These are phyloP conservation scores for Cutaneotrichosporon daszewskae DNA, from an alignment of 1,284 basidiomycete genomes.

Conservation along the genomic window DNA sequence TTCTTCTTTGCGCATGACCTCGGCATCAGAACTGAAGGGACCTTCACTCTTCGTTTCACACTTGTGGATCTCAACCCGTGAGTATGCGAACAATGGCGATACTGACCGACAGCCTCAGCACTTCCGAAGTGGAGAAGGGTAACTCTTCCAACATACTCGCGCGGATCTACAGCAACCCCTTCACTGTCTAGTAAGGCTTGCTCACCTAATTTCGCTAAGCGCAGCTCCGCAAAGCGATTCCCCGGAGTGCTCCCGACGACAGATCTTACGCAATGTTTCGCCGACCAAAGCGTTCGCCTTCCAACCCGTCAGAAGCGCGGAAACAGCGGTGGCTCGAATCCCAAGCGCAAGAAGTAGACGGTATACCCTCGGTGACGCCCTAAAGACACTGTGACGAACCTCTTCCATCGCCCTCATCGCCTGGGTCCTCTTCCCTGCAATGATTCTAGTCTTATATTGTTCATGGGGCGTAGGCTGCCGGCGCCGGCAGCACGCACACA, in stretches of 20 bases:
- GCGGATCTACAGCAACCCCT: conserved; percentile 75
- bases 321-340: background rate
- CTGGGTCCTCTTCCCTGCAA: too few species aligned
- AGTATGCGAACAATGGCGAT: conserved; percentile 6
- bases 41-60: conserved; percentile 43
- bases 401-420: too few species aligned
- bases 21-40: conserved; percentile 76
- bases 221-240: conserved; percentile 75
- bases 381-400: too few species aligned
- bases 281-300: conserved; percentile 82
- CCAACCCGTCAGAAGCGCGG: conserved; percentile 50
- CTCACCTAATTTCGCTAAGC: background rate
- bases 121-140: conserved; percentile 13
- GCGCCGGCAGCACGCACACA: too few species aligned
- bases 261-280: conserved; percentile 80
- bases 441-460: too few species aligned
- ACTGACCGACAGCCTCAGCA: conserved; percentile 6
- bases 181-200: conserved; percentile 62
- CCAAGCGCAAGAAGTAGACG: conserved; percentile 13
- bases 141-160: conserved; percentile 60
- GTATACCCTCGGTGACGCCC: too few species aligned
- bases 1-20: conserved; percentile 85
- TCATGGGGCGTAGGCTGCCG: too few species aligned
- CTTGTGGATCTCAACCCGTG: conserved; percentile 34
- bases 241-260: conserved; percentile 90